Conservation (phyloP, 805 yeast species). For the Candida dajiaensis region DNA sequence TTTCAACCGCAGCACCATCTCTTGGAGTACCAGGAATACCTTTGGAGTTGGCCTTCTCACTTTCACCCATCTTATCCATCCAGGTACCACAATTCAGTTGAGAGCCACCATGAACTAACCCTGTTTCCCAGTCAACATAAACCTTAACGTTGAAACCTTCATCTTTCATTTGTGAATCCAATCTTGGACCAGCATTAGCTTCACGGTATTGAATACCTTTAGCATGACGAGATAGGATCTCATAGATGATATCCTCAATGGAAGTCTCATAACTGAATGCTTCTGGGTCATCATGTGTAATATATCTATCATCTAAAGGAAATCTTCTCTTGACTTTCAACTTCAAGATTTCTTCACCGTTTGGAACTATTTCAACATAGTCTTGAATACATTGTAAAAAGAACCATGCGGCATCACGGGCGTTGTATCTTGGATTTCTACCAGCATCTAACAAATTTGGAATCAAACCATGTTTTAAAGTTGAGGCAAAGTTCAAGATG, state of each 20-base stretch:
- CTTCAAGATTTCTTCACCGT: slow-evolving; percentile 60
- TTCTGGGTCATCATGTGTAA: slow-evolving; percentile 58
- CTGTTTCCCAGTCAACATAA: slow-evolving; percentile 82
- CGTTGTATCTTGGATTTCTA: slow-evolving; percentile 88
- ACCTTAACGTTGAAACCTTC: slow-evolving; percentile 87
- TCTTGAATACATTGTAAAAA: slow-evolving; percentile 86
- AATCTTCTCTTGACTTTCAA: slow-evolving; percentile 76
- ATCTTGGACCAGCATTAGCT: slow-evolving; percentile 86
- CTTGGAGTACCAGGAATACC: slow-evolving; percentile 98
- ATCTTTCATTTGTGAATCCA: slow-evolving; percentile 89
- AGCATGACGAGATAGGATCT: slow-evolving; percentile 84
- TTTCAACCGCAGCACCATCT: slow-evolving; percentile 94
- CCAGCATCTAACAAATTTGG: slow-evolving; percentile 94
- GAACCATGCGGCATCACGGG: slow-evolving; percentile 97
- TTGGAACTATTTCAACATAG: slow-evolving; percentile 60
- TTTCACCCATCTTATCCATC: slow-evolving; percentile 99
- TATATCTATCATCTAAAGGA: slow-evolving; percentile 81
- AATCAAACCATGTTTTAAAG: slow-evolving; percentile 90
- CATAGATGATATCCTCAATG: slow-evolving; percentile 73
- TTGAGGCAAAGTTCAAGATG: slow-evolving; percentile 80
- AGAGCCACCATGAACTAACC: slow-evolving; percentile 85
- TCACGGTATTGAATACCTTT: slow-evolving; percentile 82
- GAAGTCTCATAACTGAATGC: slow-evolving; percentile 73
- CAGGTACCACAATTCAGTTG: slow-evolving; percentile 96
- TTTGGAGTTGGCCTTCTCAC: slow-evolving; percentile 69